Percentiles rank a stretch among this genome's conserved stretches.
These are phyloP conservation scores for Phylloporus rhodoxanthus DNA, from an alignment of 768 basidiomycete species.

Conservation along the genomic window DNA sequence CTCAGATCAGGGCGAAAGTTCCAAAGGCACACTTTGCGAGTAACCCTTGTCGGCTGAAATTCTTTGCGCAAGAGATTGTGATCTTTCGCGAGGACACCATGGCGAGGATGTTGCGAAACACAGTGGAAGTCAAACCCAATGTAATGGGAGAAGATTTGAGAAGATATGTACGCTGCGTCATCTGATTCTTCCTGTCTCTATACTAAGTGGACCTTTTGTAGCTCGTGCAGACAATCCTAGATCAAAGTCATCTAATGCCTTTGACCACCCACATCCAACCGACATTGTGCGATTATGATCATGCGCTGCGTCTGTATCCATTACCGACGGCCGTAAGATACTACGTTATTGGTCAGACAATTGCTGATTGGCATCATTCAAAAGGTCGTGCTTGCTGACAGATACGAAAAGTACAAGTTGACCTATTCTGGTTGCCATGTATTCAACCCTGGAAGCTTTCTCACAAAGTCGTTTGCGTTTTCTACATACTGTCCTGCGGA, in stretches of 20 bases:
- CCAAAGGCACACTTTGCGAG: slow-evolving; percentile 79
- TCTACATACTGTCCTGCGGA: slow-evolving; percentile 87
- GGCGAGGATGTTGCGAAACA: slow-evolving; percentile 88
- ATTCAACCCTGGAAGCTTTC: slow-evolving; percentile 94
- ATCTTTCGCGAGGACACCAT: slow-evolving; percentile 90
- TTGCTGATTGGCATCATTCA: slow-evolving; percentile 6
- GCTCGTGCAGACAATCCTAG: slow-evolving; percentile 95
- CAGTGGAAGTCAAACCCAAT: slow-evolving; percentile 81
- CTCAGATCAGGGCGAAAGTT: slow-evolving; percentile 63
- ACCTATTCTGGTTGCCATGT: slow-evolving; percentile 99
- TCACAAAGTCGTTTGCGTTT: slow-evolving; percentile 77
- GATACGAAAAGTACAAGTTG: slow-evolving; percentile 91
- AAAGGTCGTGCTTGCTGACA: slow-evolving; percentile 90
- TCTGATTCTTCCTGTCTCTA: neutral
- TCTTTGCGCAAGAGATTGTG: slow-evolving; percentile 94
- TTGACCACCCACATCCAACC: slow-evolving; percentile 82
- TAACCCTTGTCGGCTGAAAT: slow-evolving; percentile 92
- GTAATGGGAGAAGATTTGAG: slow-evolving; percentile 76
- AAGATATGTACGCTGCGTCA: slow-evolving; percentile 63
- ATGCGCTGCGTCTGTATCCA: slow-evolving; percentile 87
- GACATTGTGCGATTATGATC: slow-evolving; percentile 84
- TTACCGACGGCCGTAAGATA: slow-evolving; percentile 79
- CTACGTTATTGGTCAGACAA: neutral
- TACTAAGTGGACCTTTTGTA: slow-evolving; percentile 27
- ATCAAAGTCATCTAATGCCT: slow-evolving; percentile 92